Conservation (phyloP, 1,139 yeast species). For the Casaregolazyma lundiana region DNA sequence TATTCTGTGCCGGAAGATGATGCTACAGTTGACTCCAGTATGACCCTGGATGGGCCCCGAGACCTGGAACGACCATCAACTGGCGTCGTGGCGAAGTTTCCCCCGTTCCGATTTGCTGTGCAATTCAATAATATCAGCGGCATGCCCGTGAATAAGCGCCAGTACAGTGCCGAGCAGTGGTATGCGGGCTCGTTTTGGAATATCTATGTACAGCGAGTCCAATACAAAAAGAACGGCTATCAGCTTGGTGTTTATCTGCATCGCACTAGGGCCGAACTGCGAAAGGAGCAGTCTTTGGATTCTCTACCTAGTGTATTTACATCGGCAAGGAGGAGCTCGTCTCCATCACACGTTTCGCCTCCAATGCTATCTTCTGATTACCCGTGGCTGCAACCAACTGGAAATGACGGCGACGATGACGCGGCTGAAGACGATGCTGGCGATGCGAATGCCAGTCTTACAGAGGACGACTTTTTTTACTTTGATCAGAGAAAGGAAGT, state of each 20-base stretch:
- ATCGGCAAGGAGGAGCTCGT: not conserved
- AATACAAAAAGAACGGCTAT: slow-evolving; percentile 38
- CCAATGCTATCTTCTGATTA: not conserved
- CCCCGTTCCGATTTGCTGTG: slow-evolving; percentile 51
- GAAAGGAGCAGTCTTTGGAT: not conserved
- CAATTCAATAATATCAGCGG: slow-evolving; percentile 45
- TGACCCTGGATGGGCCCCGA: not conserved
- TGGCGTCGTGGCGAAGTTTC: slow-evolving; percentile 35
- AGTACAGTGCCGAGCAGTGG: slow-evolving; percentile 49
- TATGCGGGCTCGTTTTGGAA: slow-evolving; percentile 58
- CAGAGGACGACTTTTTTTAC: slow-evolving; percentile 15
- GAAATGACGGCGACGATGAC: not conserved
- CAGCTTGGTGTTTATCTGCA: slow-evolving; percentile 54
- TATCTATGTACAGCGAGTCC: slow-evolving; percentile 46
- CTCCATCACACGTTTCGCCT: not conserved
- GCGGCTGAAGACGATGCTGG: not conserved
- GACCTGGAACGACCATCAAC: not conserved
- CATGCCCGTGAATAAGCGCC: slow-evolving; percentile 42
- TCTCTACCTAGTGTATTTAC: not conserved
- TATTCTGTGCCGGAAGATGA: slow-evolving; percentile 25
- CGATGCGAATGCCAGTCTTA: not conserved
- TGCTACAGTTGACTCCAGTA: slow-evolving; percentile 15
- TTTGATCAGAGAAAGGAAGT: slow-evolving; percentile 42
- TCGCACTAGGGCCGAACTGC: slow-evolving; percentile 29
- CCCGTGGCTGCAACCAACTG: not conserved